Evolutionary conservation across 441 rosid genomes (phyloP).

Genomic region (Bruguiera hainesii): DNA sequence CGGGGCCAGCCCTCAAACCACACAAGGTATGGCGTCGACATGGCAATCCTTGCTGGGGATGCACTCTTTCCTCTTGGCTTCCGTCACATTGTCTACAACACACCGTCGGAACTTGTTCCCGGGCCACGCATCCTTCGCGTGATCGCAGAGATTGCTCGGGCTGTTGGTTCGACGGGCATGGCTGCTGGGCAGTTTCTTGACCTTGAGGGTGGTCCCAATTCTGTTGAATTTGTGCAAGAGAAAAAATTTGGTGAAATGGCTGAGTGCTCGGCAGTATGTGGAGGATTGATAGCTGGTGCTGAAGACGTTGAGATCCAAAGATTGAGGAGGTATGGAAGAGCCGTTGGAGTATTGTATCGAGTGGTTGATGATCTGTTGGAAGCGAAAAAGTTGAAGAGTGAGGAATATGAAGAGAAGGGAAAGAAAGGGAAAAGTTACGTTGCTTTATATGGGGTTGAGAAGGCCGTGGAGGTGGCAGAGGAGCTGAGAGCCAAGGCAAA

Average conservation of each 20-base stretch:
- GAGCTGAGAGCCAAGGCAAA: conserved; percentile 62
- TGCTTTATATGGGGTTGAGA: conserved; percentile 50
- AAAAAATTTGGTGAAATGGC: conserved; percentile 86
- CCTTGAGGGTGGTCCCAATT: conserved; percentile 66
- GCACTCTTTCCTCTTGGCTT: conserved; percentile 92
- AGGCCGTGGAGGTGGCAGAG: conserved; percentile 59
- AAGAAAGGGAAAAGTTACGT: conserved; percentile 52
- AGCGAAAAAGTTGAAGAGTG: conserved; percentile 23
- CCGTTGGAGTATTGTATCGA: conserved; percentile 80
- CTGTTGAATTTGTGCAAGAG: conserved; percentile 60
- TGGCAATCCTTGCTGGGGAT: conserved; percentile 94
- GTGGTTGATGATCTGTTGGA: conserved; percentile 62
- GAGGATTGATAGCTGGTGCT: conserved; percentile 86
- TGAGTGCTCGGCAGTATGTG: conserved; percentile 90
- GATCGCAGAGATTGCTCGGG: conserved; percentile 81
- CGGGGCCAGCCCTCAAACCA: conserved; percentile 91
- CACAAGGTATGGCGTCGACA: conserved; percentile 60
- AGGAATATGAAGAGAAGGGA: conserved; percentile 27
- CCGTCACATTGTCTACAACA: conserved; percentile 72
- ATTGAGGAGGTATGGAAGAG: conserved; percentile 77
- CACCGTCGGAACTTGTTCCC: conserved; percentile 69
- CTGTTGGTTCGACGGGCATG: conserved; percentile 93
- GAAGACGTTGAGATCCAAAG: conserved; percentile 52
- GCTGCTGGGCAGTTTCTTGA: conserved; percentile 94
- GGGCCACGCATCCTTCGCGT: conserved; percentile 57